A percentile compares a stretch with the other conserved stretches of the same genome.
These are phyloP conservation scores for Rhynchosporium graminicola DNA, from an alignment of 2,329 filamentous ascomycete species.

Conservation along the genomic window DNA sequence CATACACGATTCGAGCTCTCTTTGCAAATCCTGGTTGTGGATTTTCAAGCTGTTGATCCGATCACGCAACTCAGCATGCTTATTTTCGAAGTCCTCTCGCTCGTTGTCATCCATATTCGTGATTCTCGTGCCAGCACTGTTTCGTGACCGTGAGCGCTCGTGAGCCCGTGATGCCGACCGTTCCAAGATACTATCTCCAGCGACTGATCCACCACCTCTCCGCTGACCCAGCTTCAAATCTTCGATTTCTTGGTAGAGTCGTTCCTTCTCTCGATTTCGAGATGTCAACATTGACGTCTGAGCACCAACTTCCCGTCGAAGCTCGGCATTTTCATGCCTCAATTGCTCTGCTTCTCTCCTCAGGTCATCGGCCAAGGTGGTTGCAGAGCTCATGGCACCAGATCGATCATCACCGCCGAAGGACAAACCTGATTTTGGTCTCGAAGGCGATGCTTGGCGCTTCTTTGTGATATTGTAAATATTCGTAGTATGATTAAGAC, in stretches of 20 bases:
- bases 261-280: slow-evolving; percentile 90
- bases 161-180: slow-evolving; percentile 86
- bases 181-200: slow-evolving; percentile 89
- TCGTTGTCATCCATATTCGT: slow-evolving; percentile 67
- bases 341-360: slow-evolving; percentile 70
- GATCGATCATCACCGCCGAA: slow-evolving; percentile 49
- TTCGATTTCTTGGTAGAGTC: slow-evolving; percentile 95
- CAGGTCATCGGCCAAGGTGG: slow-evolving; percentile 75
- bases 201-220: slow-evolving; percentile 64
- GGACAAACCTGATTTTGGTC: slow-evolving; percentile 52
- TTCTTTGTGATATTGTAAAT: slow-evolving; percentile 66
- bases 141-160: slow-evolving; percentile 72
- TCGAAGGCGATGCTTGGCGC: slow-evolving; percentile 47
- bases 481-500: slow-evolving; percentile 61
- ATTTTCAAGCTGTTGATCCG: slow-evolving; percentile 83
- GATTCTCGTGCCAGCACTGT: slow-evolving; percentile 45
- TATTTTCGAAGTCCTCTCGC: slow-evolving; percentile 82
- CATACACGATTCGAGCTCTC: slow-evolving; percentile 77
- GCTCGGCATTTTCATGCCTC: slow-evolving; percentile 87
- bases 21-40: slow-evolving; percentile 84
- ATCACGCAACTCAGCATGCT: slow-evolving; percentile 80
- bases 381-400: slow-evolving; percentile 57
- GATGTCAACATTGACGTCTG: slow-evolving; percentile 98
- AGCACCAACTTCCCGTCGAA: slow-evolving; percentile 88
- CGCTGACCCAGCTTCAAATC: slow-evolving; percentile 88